Base-by-base conservation (phyloP, 768 basidiomycete genomes). In the Trametes cingulata region DNA sequence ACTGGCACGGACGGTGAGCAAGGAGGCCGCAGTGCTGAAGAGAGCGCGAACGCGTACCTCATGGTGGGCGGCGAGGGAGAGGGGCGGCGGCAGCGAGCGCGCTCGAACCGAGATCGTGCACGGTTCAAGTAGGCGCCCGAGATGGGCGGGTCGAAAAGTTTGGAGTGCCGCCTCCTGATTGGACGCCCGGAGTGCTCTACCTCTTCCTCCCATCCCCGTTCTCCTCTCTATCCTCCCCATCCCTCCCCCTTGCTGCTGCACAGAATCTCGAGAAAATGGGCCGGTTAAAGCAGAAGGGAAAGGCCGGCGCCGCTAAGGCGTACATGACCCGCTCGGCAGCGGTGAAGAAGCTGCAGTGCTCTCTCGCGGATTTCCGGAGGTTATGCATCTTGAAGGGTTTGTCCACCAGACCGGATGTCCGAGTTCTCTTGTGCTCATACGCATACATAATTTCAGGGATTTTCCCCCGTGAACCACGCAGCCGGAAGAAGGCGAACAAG, bases 311-410 rank as follows among this genome's bases (percentile, higher is more conserved):
- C 1, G 91, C 91, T 59, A 95, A 92, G 74, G 93, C 92, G 61
- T 95, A 93, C 69, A 79, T 93, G 64, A 98, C 96, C 29, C 86
- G 97, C 20, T 91, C 93, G 55, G 78, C 87, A 46, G 95, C 97
- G 19, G 81, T 98, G 58, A 96, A 94, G 75, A 98, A 94, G 76
- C 81, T 98, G 12, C 97, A 99, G 76, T 93, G 94, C 73, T 95
- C 97, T 41, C 80, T 99, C 27, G 91, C 94, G 45, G 97, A 99
- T 75, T 99, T 99, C 77, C 85, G 97, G 56, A 83, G 97, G 56
- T 78, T 99, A 36, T 99, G 97, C 75, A 99, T 99, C 65, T 78
- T 99, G 67, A 99, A 99, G 80, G 97, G 96, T 93, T 65, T 52
- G 80, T 72, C 20, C 39, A 46, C 41, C 24, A 35, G 8, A 33